These are phyloP conservation scores for Orbilia brochopaga DNA, from an alignment of 2,329 filamentous ascomycete species.

Conservation along the genomic window DNA sequence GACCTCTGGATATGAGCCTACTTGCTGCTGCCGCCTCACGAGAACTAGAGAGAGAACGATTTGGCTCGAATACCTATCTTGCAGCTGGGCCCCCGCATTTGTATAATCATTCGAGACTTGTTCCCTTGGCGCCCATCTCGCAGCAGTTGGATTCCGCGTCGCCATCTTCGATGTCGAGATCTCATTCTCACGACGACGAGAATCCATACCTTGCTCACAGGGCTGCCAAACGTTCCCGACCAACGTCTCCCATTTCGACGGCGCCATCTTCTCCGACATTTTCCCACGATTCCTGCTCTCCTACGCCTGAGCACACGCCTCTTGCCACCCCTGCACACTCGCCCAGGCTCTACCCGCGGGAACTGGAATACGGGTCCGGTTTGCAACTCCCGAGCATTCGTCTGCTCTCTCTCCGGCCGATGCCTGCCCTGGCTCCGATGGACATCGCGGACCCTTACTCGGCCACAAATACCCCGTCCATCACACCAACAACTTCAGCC, in stretches of 20 bases:
- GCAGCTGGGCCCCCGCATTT: slow-evolving; percentile 53
- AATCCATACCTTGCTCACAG: slow-evolving; percentile 76
- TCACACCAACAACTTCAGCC: slow-evolving; percentile 62
- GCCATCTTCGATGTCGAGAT: slow-evolving; percentile 92
- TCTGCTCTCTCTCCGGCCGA: slow-evolving; percentile 69
- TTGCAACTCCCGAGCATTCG: slow-evolving; percentile 88
- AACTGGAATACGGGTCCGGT: slow-evolving; percentile 66
- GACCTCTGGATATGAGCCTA: slow-evolving; percentile 68
- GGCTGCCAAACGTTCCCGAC: slow-evolving; percentile 83
- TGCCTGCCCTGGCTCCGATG: slow-evolving; percentile 73
- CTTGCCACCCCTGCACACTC: slow-evolving; percentile 94
- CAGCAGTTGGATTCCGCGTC: slow-evolving; percentile 70
- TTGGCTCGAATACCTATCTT: slow-evolving; percentile 59
- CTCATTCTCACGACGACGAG: slow-evolving; percentile 81
- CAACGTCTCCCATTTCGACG: slow-evolving; percentile 92
- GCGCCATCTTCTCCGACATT: slow-evolving; percentile 95
- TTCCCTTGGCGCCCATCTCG: slow-evolving; percentile 67
- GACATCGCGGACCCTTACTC: slow-evolving; percentile 60
- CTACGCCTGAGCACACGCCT: slow-evolving; percentile 98
- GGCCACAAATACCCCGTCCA: slow-evolving; percentile 49
- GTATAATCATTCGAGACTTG: slow-evolving; percentile 58
- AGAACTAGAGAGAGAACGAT: slow-evolving; percentile 69
- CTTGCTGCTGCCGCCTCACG: slow-evolving; percentile 71
- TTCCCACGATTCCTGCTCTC: slow-evolving; percentile 92
- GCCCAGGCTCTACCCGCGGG: slow-evolving; percentile 72